These are phyloP conservation scores for Fusarium succisae DNA, from an alignment of 2,329 filamentous ascomycete genomes.

Conservation along the genomic window DNA sequence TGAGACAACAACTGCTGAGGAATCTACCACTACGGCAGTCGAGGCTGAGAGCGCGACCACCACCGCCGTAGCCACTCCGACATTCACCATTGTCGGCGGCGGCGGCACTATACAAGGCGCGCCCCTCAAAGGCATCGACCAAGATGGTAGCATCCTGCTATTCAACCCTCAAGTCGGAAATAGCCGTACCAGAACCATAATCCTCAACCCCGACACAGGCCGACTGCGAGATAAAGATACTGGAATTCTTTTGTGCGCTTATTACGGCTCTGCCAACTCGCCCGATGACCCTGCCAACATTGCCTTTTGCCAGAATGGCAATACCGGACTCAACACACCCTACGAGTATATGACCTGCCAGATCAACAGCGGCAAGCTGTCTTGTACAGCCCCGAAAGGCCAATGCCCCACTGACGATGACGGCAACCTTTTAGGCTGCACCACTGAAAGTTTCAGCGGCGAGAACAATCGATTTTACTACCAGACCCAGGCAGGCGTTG, in stretches of 20 bases:
- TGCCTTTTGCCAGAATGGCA: background rate
- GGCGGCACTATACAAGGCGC: background rate
- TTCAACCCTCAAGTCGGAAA: background rate
- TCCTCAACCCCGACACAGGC: background rate
- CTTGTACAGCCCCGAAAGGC: background rate
- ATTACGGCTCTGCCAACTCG: background rate
- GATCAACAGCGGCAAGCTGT: background rate
- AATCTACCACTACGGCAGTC: background rate
- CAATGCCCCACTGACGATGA: background rate
- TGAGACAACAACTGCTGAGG: background rate
- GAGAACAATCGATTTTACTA: background rate
- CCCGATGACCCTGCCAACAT: background rate
- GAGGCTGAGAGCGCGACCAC: background rate
- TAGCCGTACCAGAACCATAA: background rate
- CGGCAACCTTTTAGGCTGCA: background rate
- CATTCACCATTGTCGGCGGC: background rate
- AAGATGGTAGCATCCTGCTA: background rate
- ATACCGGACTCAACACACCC: background rate
- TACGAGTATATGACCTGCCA: background rate
- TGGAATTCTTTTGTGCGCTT: background rate
- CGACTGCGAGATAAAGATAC: background rate
- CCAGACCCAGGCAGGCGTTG: background rate
- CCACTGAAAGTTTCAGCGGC: background rate
- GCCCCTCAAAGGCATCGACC: background rate
- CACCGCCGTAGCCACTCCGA: background rate